phyloP scores from a whole-genome alignment of 225 moss, liverwort and hornwort genomes.

The Rhytidiadelphus loreus region DNA sequence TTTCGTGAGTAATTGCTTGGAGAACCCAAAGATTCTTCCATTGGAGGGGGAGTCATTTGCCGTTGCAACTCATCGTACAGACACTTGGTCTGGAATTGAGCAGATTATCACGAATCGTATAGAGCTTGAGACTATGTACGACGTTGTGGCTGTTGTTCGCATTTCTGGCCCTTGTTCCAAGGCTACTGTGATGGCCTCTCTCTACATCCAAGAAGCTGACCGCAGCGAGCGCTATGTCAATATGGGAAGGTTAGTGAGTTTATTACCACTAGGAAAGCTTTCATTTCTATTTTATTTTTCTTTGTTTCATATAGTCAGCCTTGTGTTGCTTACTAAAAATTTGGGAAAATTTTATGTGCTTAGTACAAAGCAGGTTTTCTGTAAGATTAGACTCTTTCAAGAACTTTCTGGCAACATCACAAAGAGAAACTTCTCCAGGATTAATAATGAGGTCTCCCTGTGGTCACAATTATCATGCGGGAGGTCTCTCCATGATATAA shows the following conservation, averaged over 20 bases:
- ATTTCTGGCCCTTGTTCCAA: conserved; percentile 37
- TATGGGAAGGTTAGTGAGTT: conserved; percentile 58
- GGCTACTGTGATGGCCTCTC: conserved; percentile 55
- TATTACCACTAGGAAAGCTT: background rate
- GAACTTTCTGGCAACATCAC: background rate
- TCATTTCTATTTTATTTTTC: background rate
- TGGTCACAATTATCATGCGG: background rate
- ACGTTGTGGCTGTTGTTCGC: conserved; percentile 46
- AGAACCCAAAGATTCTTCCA: conserved; percentile 45
- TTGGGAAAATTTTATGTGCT: background rate
- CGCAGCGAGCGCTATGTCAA: conserved; percentile 63
- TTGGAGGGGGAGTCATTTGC: conserved; percentile 56
- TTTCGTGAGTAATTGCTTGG: conserved; percentile 34
- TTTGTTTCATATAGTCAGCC: background rate
- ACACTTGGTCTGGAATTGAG: conserved; percentile 78
- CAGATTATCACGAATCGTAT: conserved; percentile 69
- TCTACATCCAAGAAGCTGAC: conserved; percentile 49
- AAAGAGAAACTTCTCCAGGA: background rate
- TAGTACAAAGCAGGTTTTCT: background rate
- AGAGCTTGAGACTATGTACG: conserved; percentile 47
- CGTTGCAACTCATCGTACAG: conserved; percentile 52
- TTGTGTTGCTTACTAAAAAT: background rate
- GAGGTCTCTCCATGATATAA: background rate
- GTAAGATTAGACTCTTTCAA: background rate
- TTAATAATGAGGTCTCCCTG: background rate